A percentile compares a stretch with the other conserved stretches of the same genome.
Conservation (phyloP, 2,329 filamentous ascomycete genomes). For the Davidsoniella virescens region DNA sequence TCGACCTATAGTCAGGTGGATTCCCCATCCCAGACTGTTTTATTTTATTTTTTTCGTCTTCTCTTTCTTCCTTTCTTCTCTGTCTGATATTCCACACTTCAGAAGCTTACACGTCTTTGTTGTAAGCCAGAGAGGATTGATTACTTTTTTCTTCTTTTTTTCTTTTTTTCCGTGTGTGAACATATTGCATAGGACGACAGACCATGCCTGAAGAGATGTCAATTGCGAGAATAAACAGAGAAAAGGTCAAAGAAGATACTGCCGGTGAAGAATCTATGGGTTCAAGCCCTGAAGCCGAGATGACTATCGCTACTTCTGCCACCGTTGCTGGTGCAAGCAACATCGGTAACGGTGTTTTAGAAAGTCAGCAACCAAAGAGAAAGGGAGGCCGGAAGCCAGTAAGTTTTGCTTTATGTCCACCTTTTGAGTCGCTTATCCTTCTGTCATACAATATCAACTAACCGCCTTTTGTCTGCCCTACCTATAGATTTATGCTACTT, state of each 20-base stretch:
- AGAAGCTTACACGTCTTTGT: neutral
- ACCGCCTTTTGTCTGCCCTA: neutral
- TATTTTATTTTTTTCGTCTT: neutral
- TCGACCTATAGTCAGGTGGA: no score
- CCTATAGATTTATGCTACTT: conserved; percentile 85
- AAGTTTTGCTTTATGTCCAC: conserved; percentile 31
- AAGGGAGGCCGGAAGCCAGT: conserved; percentile 97
- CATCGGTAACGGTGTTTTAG: conserved; percentile 25
- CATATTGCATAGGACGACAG: conserved; percentile 17
- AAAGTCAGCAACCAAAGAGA: conserved; percentile 62
- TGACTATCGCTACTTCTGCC: conserved; percentile 18
- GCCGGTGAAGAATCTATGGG: conserved; percentile 45
- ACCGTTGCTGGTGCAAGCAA: conserved; percentile 6
- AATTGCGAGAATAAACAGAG: conserved; percentile 42
- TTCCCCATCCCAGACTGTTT: neutral
- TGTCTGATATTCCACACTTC: neutral
- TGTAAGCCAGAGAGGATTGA: neutral
- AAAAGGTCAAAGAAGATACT: conserved; percentile 37
- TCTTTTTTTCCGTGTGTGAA: neutral
- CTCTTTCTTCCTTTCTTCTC: neutral
- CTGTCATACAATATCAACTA: conserved; percentile 1
- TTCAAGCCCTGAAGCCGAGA: conserved; percentile 43
- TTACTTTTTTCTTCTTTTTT: neutral
- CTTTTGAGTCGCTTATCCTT: neutral
- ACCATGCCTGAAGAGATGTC: conserved; percentile 54